Conservation (phyloP, 768 basidiomycete genomes). For the Lactarius quietus region DNA sequence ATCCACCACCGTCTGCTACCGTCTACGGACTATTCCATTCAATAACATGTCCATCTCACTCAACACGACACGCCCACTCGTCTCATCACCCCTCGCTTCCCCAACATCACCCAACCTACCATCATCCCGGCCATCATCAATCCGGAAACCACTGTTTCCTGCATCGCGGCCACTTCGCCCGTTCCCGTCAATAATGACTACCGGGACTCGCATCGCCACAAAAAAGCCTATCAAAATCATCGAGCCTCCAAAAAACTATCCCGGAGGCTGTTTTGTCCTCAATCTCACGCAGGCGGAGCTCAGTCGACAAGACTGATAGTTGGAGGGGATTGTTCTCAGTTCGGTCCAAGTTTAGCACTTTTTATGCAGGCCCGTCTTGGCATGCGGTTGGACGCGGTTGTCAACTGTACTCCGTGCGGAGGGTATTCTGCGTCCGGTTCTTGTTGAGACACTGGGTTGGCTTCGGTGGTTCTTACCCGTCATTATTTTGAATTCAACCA, state of each 20-base stretch:
- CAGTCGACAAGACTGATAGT: conserved; percentile 60
- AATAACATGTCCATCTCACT: conserved; percentile 49
- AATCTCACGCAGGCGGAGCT: conserved; percentile 83
- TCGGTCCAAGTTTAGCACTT: background rate
- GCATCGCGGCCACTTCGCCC: conserved; percentile 75
- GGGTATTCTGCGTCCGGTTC: background rate
- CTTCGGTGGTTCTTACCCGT: background rate
- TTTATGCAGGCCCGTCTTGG: background rate
- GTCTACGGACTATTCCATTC: conserved; percentile 39
- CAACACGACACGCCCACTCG: conserved; percentile 32
- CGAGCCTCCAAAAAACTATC: conserved; percentile 70
- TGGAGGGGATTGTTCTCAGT: background rate
- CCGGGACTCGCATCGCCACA: conserved; percentile 21
- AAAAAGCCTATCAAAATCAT: conserved; percentile 69
- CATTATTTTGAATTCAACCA: background rate
- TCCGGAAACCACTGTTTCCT: conserved; percentile 46
- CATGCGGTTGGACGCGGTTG: background rate
- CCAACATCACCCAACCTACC: conserved; percentile 5
- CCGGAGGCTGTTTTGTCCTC: conserved; percentile 61
- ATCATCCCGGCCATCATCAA: conserved; percentile 35
- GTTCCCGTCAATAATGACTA: conserved; percentile 59
- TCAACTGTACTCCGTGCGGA: background rate
- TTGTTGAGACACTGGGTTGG: background rate
- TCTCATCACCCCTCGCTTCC: conserved; percentile 26
- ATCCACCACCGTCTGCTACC: conserved; percentile 29